A percentile compares a stretch with the other conserved stretches of the same genome.
phyloP scores from a whole-genome alignment of 2,329 filamentous ascomycete genomes.

The Colletotrichum tropicale region DNA sequence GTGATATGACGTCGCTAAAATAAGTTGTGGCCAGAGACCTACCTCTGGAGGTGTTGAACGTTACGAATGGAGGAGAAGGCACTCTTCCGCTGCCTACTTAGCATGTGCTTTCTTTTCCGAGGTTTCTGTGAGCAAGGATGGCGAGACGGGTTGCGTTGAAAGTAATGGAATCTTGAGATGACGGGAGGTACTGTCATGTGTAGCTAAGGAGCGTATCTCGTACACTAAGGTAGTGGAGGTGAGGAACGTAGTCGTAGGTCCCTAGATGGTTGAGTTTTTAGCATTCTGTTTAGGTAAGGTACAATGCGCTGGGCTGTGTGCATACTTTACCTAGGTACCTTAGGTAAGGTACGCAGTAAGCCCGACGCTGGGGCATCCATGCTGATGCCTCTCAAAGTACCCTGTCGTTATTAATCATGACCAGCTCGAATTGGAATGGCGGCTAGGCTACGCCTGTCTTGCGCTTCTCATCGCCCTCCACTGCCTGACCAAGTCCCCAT shows the following conservation, averaged over 20 bases:
- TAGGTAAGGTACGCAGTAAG: neutral
- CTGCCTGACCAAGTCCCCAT: neutral
- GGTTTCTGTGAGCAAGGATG: neutral
- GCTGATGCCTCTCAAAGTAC: neutral
- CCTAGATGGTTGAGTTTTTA: neutral
- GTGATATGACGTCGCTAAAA: neutral
- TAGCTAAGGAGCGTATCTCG: neutral
- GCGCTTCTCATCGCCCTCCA: neutral
- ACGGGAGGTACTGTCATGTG: neutral
- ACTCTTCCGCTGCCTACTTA: neutral
- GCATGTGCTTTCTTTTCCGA: neutral
- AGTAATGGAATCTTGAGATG: neutral
- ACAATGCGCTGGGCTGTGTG: neutral
- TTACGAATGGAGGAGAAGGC: too few species aligned
- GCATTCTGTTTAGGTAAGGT: neutral
- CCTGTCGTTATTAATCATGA: slow-evolving; percentile 1
- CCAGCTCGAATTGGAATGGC: slow-evolving; percentile 9
- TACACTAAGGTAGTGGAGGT: neutral
- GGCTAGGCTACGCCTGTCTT: neutral
- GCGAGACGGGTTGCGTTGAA: neutral
- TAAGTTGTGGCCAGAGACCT: neutral
- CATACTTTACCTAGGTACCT: neutral
- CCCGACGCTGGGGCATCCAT: neutral
- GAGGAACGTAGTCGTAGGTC: neutral
- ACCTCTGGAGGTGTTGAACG: neutral